A percentile compares a stretch with the other conserved stretches of the same genome.
Evolutionary conservation across 2,329 filamentous ascomycete genomes (phyloP).

Genomic region (Polychaeton citri): DNA sequence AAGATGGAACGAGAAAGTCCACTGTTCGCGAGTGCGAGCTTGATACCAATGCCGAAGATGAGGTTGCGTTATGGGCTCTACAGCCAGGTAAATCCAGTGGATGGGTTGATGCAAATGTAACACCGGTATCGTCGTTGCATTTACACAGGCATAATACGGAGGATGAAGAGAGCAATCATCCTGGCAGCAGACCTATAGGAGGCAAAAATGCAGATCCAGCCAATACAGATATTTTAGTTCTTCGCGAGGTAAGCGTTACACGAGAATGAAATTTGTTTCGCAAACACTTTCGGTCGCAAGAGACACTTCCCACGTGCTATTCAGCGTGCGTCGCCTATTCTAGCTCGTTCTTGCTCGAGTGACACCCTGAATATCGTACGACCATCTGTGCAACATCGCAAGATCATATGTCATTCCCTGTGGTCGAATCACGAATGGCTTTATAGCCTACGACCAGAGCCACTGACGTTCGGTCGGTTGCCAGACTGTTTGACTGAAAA

Average conservation of each 20-base stretch:
- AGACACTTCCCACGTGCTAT: too few species aligned
- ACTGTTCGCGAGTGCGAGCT: background rate
- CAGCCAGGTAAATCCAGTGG: background rate
- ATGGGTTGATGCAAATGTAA: background rate
- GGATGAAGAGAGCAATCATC: too few species aligned
- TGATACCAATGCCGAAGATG: background rate
- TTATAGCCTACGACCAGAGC: background rate
- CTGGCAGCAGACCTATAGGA: too few species aligned
- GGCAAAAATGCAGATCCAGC: too few species aligned
- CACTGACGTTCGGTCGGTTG: background rate
- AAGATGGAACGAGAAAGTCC: background rate
- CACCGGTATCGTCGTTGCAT: background rate
- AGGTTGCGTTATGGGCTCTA: background rate
- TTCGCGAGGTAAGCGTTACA: background rate
- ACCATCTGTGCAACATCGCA: too few species aligned
- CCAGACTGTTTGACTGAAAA: constrained; percentile 23
- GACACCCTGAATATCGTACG: too few species aligned
- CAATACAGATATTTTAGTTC: background rate
- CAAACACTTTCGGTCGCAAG: too few species aligned
- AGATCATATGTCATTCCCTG: too few species aligned
- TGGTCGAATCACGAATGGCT: too few species aligned
- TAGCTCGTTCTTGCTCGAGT: too few species aligned
- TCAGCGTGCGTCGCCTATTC: too few species aligned
- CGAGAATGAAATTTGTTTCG: background rate
- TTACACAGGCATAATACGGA: too few species aligned